Conservation (phyloP, 495 filamentous ascomycete species). For the Mycothermus thermophilus region DNA sequence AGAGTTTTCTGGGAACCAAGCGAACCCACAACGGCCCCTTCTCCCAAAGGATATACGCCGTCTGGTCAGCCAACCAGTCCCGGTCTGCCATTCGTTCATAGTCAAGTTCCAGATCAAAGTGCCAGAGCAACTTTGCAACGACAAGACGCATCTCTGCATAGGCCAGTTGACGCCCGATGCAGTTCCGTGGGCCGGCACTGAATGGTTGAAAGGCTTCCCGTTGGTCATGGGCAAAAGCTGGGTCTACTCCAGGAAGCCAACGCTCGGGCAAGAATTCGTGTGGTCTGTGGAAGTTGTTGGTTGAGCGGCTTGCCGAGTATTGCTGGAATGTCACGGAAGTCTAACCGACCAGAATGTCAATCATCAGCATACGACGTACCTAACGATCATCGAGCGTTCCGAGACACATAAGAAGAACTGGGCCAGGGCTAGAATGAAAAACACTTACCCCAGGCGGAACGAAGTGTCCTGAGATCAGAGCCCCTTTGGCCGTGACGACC, state of each 20-base stretch:
- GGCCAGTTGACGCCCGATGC: constrained; percentile 41
- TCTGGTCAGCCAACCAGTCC: too few relatives aligned
- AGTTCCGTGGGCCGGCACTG: constrained; percentile 37
- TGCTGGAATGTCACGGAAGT: too few relatives aligned
- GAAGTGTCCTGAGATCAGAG: constrained; percentile 28
- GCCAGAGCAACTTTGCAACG: constrained; percentile 35
- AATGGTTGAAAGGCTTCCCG: constrained; percentile 39
- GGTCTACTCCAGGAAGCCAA: constrained; percentile 27
- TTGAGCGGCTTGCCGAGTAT: constrained; percentile 15
- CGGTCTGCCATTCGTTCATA: too few relatives aligned
- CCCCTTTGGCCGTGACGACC: constrained; percentile 29
- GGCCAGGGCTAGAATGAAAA: neutral
- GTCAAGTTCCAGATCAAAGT: constrained; percentile 31
- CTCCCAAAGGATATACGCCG: too few relatives aligned
- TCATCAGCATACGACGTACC: too few relatives aligned
- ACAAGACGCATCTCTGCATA: constrained; percentile 38
- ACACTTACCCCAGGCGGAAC: constrained; percentile 26
- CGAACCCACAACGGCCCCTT: too few relatives aligned
- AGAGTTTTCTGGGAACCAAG: too few relatives aligned
- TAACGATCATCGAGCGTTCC: too few relatives aligned
- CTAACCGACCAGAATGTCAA: too few relatives aligned
- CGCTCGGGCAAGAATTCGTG: constrained; percentile 28
- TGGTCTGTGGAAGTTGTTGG: constrained; percentile 8
- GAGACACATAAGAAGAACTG: too few relatives aligned
- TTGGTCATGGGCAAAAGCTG: constrained; percentile 23